Evolutionary conservation across 202 grass and related monocot genomes (phyloP).

Genomic region (Cymbopogon flexuosus): DNA sequence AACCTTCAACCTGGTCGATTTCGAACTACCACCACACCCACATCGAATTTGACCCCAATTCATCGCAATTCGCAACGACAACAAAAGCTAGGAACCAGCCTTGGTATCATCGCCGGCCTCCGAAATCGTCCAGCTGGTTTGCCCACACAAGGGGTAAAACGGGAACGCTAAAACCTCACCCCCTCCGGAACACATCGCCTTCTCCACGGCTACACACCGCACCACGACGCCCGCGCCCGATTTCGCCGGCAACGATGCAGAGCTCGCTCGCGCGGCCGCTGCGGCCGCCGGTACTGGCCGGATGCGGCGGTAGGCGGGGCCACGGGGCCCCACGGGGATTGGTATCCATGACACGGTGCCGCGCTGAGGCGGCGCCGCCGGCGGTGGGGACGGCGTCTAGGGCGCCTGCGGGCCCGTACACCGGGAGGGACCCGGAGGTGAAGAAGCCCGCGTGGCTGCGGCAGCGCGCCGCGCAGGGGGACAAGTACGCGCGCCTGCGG

Average conservation of each 20-base stretch:
- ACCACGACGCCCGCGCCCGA: not conserved
- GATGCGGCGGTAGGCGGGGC: not conserved
- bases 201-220: not conserved
- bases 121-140: not conserved
- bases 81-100: not conserved
- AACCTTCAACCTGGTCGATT: too few relatives aligned
- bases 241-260: slow-evolving; percentile 33
- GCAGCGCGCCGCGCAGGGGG: slow-evolving; percentile 71
- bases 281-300: not conserved
- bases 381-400: not conserved
- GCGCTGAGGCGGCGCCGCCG: slow-evolving; percentile 26
- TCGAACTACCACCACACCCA: not conserved
- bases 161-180: not conserved
- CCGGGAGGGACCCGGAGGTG: slow-evolving; percentile 51
- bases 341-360: slow-evolving; percentile 24
- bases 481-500: slow-evolving; percentile 58
- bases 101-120: slow-evolving; percentile 37
- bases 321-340: not conserved
- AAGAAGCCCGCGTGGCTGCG: slow-evolving; percentile 88
- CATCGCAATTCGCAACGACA: not conserved
- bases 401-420: slow-evolving; percentile 44
- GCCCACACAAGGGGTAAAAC: not conserved
- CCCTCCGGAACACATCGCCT: slow-evolving; percentile 19
- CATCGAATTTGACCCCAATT: not conserved
- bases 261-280: slow-evolving; percentile 27